Evolutionary conservation across 2,329 filamentous ascomycete genomes (phyloP), one percentile per base, ranked within the genome.

Genomic region (Cladosporium austrohemisphaericum): DNA sequence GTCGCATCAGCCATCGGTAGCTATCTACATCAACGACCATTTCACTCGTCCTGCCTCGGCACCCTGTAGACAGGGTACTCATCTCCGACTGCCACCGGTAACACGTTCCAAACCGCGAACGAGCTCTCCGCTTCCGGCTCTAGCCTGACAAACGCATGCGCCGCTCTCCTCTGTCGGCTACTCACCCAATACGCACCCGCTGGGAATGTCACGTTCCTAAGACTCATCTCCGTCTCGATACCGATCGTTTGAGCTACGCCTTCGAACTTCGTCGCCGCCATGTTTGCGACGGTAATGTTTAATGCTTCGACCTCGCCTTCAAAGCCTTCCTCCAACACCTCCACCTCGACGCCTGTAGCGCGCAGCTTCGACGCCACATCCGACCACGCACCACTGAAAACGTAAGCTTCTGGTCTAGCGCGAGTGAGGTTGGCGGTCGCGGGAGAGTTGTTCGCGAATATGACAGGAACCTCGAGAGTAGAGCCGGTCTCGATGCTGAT

Each of bases 141-240:
- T 6, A 69, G 52, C 19, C 64, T 58, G 16, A 65, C 62, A 54
- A 68, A 67, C 2, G 66, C 66, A n/a, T 68, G 28, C 1, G 59
- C 66, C 1, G 65, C 63, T 28, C 68, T 68, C 53, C 67, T 68
- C 57, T 69, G 67, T 46, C 57, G 55, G 22, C 58, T 64, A 25
- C 57, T 61, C 9, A 69, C 59, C n/a, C 56, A 60, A 46, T 65
- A 69, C 19, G 63, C 66, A 1, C 67, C 65, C 3, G 55, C 54
- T 0, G 66, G 65, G 6, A 45, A 35, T 3, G 41, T 19, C n/a
- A 45, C 19, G 8, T 45, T 35, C 7, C 41, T 14, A 31, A 68
- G 50, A 9, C 50, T 50, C 1, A 68, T 54, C 3, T 62, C 55
- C 14, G 55, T 59, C 2, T 44, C 52, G 9, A 57, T 49, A 1